phyloP scores from a whole-genome alignment of 208 protist genomes.

The Angomonas deanei region DNA sequence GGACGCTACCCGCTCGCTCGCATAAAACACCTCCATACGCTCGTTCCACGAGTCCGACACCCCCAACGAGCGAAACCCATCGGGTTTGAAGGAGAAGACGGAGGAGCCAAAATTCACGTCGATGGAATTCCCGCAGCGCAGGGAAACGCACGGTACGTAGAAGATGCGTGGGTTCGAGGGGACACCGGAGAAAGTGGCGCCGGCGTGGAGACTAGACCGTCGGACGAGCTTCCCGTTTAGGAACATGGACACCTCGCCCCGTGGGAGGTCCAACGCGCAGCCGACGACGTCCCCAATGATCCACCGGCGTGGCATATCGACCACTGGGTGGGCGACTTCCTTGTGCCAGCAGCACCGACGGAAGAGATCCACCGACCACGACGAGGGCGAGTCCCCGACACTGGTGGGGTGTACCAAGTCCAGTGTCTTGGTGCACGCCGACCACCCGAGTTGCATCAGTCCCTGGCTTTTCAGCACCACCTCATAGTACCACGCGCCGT shows the following conservation, averaged over 20 bases:
- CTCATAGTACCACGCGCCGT: conserved; percentile 89
- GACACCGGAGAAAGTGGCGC: background rate
- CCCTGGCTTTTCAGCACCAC: conserved; percentile 84
- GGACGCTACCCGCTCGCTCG: conserved; percentile 38
- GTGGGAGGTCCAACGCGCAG: conserved; percentile 76
- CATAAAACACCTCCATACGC: conserved; percentile 88
- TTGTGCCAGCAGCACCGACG: conserved; percentile 84
- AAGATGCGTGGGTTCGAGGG: conserved; percentile 6
- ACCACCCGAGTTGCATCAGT: conserved; percentile 90
- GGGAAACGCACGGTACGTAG: conserved; percentile 77
- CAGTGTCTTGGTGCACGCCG: conserved; percentile 20
- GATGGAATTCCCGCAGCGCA: conserved; percentile 77
- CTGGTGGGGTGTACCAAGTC: conserved; percentile 21
- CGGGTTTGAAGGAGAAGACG: conserved; percentile 81
- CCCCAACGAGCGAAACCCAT: conserved; percentile 81
- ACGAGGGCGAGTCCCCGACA: conserved; percentile 80
- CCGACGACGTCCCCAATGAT: conserved; percentile 81
- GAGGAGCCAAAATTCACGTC: conserved; percentile 89
- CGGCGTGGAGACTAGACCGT: background rate
- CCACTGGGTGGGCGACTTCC: conserved; percentile 50
- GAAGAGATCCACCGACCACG: conserved; percentile 87
- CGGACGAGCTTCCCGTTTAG: conserved; percentile 73
- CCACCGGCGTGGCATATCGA: conserved; percentile 61
- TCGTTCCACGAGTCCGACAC: conserved; percentile 90
- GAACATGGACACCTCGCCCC: conserved; percentile 72